A percentile compares a stretch with the other conserved stretches of the same genome.
Conservation (phyloP, 352 stramenopile species). For the Globisporangium radiosum region DNA sequence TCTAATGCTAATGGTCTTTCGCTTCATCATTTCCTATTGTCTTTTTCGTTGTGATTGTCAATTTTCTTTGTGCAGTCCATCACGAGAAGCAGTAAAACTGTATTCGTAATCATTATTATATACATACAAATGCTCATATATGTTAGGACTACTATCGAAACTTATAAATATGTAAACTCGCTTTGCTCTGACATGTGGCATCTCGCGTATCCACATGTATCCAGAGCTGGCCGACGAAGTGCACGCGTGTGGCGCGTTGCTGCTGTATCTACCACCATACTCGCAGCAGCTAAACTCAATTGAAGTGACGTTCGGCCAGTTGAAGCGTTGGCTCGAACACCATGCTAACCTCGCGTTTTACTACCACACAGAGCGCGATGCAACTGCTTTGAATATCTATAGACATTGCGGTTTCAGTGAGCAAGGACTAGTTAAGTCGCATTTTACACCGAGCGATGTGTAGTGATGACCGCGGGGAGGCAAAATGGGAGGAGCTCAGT, state of each 20-base stretch:
- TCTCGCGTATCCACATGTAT: constrained; percentile 18
- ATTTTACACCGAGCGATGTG: no score
- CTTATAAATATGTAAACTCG: no score
- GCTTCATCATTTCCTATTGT: no score
- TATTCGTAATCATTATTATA: no score
- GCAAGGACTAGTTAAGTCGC: no score
- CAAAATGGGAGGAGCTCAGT: not conserved
- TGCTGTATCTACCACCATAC: constrained; percentile 16
- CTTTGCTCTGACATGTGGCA: no score
- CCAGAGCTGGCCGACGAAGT: constrained; percentile 10
- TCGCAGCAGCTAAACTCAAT: constrained; percentile 20
- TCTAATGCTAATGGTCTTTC: no score
- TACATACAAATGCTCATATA: no score
- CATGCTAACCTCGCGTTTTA: constrained; percentile 16
- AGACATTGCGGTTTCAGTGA: not conserved
- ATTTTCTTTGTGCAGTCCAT: no score
- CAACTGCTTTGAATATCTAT: not conserved
- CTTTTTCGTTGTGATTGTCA: no score
- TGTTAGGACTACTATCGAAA: no score
- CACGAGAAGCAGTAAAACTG: no score
- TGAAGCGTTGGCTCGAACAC: constrained; percentile 15
- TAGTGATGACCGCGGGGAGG: not conserved
- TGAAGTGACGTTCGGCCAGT: constrained; percentile 16
- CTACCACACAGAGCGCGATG: not conserved
- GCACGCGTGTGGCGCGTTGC: constrained; percentile 7